Evolutionary conservation across 2,329 filamentous ascomycete species (phyloP).

Genomic region (Claviceps maximensis): DNA sequence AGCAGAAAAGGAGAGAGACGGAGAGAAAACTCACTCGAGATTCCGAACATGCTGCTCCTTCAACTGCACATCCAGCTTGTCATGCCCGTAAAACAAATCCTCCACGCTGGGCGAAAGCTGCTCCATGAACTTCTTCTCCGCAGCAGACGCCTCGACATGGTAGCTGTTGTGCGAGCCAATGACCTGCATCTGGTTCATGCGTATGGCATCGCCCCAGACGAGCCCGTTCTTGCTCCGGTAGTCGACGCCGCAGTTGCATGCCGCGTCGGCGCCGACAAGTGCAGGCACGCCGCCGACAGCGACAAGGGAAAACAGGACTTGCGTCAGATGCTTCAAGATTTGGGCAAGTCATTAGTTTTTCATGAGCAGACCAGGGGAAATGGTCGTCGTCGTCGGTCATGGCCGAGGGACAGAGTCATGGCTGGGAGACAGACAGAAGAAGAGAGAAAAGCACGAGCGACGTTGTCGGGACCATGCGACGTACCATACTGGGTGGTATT

Average conservation of each 20-base stretch:
- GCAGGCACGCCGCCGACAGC: neutral
- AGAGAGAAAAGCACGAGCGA: no score
- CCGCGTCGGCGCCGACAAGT: neutral
- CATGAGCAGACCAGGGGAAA: no score
- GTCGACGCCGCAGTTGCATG: neutral
- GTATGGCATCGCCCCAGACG: constrained; percentile 21
- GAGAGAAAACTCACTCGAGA: constrained; percentile 20
- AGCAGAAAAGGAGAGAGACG: neutral
- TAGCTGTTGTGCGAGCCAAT: constrained; percentile 39
- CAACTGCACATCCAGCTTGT: constrained; percentile 29
- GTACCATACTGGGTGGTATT: no score
- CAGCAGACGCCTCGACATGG: constrained; percentile 29
- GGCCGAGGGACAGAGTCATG: no score
- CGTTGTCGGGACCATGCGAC: no score
- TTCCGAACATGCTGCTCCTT: constrained; percentile 31
- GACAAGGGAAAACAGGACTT: neutral
- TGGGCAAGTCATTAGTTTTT: no score
- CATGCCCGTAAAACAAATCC: constrained; percentile 35
- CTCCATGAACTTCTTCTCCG: constrained; percentile 28
- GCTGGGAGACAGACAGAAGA: no score
- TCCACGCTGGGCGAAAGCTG: constrained; percentile 21
- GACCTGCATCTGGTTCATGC: constrained; percentile 38
- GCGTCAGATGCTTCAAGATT: neutral
- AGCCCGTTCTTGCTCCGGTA: constrained; percentile 17
- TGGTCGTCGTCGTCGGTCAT: no score